These are phyloP conservation scores for Inga laurina DNA, from an alignment of 306 rosid genomes.

Conservation along the genomic window DNA sequence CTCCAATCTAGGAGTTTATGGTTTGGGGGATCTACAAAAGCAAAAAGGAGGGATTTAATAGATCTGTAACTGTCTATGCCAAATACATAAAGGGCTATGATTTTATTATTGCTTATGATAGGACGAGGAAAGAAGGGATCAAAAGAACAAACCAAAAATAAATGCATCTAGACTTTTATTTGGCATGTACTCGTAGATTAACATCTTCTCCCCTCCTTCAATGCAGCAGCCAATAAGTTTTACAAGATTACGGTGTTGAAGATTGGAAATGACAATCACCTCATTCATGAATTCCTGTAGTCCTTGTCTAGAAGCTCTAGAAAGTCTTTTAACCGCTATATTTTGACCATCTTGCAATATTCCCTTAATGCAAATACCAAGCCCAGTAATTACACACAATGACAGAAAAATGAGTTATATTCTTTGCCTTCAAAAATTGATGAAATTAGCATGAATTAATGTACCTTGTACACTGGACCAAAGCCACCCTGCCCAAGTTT, in stretches of 20 bases:
- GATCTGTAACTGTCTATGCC: neutral
- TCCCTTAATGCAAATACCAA: neutral
- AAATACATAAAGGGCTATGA: neutral
- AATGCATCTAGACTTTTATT: conserved; percentile 6
- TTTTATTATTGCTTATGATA: neutral
- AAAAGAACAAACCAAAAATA: neutral
- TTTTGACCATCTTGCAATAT: neutral
- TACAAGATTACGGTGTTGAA: neutral
- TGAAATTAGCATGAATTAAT: neutral
- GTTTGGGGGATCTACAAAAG: neutral
- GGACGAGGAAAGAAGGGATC: neutral
- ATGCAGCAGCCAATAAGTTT: neutral
- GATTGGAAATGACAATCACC: neutral
- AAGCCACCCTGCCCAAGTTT: neutral
- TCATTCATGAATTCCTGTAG: neutral
- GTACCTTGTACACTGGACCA: conserved; percentile 7
- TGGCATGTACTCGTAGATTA: neutral
- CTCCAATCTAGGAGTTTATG: neutral
- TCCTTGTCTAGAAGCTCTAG: neutral
- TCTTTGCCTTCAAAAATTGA: neutral
- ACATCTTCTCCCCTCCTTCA: neutral
- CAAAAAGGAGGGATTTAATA: no score
- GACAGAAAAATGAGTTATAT: neutral
- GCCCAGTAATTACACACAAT: neutral
- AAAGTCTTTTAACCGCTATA: neutral